Conservation (phyloP, 1,139 yeast genomes). For the Entelexis sorbosivorans region DNA sequence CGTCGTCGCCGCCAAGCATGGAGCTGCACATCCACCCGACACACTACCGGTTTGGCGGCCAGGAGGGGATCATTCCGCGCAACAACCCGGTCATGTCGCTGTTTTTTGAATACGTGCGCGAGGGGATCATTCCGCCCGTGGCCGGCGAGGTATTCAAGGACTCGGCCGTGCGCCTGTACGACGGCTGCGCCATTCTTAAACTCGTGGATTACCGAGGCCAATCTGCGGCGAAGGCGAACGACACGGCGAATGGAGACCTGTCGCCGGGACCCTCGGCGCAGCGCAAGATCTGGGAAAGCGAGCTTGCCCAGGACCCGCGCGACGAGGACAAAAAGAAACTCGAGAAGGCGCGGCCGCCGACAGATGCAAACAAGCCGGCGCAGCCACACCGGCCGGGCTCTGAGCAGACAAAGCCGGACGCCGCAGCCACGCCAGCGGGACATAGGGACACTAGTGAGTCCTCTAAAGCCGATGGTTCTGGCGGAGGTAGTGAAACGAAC, state of each 20-base stretch:
- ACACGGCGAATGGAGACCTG: not conserved
- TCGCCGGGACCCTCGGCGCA: not conserved
- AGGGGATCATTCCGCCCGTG: conserved; percentile 79
- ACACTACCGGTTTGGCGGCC: conserved; percentile 70
- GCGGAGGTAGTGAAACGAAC: no score
- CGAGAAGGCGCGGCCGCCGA: not conserved
- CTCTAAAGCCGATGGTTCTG: no score
- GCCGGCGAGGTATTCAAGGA: conserved; percentile 82
- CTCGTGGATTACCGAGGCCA: conserved; percentile 60
- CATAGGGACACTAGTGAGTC: no score
- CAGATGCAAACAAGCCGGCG: not conserved
- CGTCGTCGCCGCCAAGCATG: conserved; percentile 67
- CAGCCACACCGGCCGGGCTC: not conserved
- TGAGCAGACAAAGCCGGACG: not conserved
- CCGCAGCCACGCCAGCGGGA: not conserved
- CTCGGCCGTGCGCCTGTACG: conserved; percentile 70
- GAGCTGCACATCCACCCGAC: conserved; percentile 85
- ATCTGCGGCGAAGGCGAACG: not conserved
- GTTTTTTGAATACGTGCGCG: conserved; percentile 66
- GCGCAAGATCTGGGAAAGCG: conserved; percentile 1
- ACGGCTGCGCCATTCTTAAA: conserved; percentile 77
- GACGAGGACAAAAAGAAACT: not conserved
- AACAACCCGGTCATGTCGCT: conserved; percentile 62
- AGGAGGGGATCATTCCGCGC: conserved; percentile 71
- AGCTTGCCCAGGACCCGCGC: not conserved